A percentile compares a stretch with the other conserved stretches of the same genome.
These are phyloP conservation scores for Eucalyptus grandis DNA, from an alignment of 345 rosid genomes.

Conservation along the genomic window DNA sequence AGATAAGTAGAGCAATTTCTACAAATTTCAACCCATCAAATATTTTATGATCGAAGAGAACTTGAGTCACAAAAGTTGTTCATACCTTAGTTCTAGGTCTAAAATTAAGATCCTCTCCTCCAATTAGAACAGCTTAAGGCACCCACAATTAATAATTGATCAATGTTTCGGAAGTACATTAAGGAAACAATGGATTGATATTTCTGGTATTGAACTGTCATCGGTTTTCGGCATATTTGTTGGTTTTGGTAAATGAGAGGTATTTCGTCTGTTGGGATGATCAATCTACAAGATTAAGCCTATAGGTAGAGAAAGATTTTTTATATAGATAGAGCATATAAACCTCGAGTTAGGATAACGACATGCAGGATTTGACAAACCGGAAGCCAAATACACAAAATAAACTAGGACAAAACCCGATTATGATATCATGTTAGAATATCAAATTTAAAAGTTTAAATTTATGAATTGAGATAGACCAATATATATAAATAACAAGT, in stretches of 20 bases:
- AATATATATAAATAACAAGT: not conserved
- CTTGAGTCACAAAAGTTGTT: not conserved
- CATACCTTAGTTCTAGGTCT: not conserved
- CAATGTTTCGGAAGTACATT: not conserved
- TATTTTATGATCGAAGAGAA: not conserved
- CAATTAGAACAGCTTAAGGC: not conserved
- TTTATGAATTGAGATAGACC: not conserved
- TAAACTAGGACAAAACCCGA: fast-evolving
- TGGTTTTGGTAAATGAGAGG: not conserved
- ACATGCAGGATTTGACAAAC: not conserved
- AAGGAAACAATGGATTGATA: not conserved
- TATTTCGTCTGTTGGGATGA: not conserved
- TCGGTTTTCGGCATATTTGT: not conserved
- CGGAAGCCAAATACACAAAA: fast-evolving
- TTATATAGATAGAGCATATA: too few relatives aligned
- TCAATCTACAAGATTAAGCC: not conserved
- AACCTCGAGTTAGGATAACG: not conserved
- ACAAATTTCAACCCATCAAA: not conserved
- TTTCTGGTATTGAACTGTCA: not conserved
- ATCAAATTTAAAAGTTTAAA: not conserved
- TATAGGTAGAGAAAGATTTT: not conserved
- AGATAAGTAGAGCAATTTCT: not conserved
- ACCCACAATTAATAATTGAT: not conserved
- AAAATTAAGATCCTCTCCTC: not conserved
- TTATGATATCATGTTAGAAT: not conserved